Evolutionary conservation across 306 rosid species (phyloP).

Genomic region (Fagus crenata): DNA sequence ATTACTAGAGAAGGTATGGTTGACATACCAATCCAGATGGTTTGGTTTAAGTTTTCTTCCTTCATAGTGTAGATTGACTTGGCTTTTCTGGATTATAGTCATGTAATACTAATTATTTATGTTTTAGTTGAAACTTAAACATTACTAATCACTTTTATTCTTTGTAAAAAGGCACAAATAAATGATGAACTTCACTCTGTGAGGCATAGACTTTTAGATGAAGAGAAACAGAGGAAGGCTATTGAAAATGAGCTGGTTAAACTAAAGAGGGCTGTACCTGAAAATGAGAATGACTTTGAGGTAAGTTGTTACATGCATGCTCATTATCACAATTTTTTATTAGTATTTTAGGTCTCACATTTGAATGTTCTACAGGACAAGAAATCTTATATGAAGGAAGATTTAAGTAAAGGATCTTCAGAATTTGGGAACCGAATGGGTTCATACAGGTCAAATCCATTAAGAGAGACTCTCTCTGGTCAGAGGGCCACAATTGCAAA

Average conservation of each 20-base stretch:
- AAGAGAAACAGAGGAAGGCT: constrained; percentile 55
- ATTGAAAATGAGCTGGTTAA: constrained; percentile 48
- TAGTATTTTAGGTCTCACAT: not conserved
- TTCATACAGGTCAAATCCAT: constrained; percentile 33
- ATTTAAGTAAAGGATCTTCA: constrained; percentile 29
- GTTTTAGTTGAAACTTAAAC: constrained; percentile 5
- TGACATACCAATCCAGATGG: not conserved
- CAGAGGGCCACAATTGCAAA: constrained; percentile 68
- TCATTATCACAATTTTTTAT: not conserved
- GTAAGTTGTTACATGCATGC: constrained; percentile 31
- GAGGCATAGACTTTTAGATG: constrained; percentile 44
- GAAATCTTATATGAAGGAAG: constrained; percentile 45
- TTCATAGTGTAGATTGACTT: not conserved
- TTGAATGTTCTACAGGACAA: constrained; percentile 38
- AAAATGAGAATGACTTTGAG: constrained; percentile 48
- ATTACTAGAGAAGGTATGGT: constrained; percentile 49
- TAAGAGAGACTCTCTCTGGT: constrained; percentile 46
- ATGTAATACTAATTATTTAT: not conserved
- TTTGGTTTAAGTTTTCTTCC: constrained; percentile 1
- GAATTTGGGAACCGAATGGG: constrained; percentile 39
- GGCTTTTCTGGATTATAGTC: not conserved
- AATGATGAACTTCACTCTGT: constrained; percentile 45
- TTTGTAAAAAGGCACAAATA: constrained; percentile 36
- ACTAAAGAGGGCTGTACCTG: constrained; percentile 39
- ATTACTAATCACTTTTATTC: constrained; percentile 5